Conservation (phyloP, 1,284 basidiomycete genomes). For the Cryptococcus sp. region DNA sequence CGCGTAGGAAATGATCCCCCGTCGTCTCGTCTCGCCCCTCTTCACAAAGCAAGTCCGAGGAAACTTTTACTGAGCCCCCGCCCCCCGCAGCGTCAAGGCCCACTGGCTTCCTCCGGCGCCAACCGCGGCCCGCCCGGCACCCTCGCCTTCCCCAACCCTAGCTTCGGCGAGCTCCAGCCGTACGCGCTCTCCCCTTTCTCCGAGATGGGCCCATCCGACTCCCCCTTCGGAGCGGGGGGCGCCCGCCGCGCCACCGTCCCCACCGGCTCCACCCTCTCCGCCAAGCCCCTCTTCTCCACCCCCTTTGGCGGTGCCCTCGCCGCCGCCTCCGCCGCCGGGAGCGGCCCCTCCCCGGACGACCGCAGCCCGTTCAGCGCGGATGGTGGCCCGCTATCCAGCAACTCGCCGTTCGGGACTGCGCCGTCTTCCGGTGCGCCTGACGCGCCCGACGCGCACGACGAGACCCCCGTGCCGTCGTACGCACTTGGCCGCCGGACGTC, state of each 20-base stretch:
- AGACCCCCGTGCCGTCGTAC: conserved; percentile 52
- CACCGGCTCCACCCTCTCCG: conserved; percentile 17
- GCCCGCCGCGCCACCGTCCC: conserved; percentile 36
- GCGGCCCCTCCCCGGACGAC: conserved; percentile 14
- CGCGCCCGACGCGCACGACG: conserved; percentile 27
- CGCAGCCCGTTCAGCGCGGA: conserved; percentile 30
- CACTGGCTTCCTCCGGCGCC: conserved; percentile 2
- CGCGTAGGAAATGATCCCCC: neutral
- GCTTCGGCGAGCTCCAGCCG: conserved; percentile 53
- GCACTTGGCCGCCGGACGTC: conserved; percentile 88
- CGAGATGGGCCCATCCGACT: conserved; percentile 44
- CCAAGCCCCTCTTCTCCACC: conserved; percentile 22
- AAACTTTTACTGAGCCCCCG: neutral
- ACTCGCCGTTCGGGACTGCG: conserved; percentile 42
- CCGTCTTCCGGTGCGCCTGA: conserved; percentile 55
- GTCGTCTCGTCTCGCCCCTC: neutral
- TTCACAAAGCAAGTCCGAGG: too few species aligned
- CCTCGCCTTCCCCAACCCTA: conserved; percentile 67
- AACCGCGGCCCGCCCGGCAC: conserved; percentile 68
- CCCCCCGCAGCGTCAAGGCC: conserved; percentile 9
- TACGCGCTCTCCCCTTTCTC: conserved; percentile 47
- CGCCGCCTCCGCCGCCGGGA: neutral
- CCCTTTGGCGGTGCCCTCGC: conserved; percentile 24
- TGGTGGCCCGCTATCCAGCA: conserved; percentile 20
- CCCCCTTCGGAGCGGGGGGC: conserved; percentile 37